These are phyloP conservation scores for Dryadomyces quercus-mongolicae DNA, from an alignment of 2,329 filamentous ascomycete species.

Conservation along the genomic window DNA sequence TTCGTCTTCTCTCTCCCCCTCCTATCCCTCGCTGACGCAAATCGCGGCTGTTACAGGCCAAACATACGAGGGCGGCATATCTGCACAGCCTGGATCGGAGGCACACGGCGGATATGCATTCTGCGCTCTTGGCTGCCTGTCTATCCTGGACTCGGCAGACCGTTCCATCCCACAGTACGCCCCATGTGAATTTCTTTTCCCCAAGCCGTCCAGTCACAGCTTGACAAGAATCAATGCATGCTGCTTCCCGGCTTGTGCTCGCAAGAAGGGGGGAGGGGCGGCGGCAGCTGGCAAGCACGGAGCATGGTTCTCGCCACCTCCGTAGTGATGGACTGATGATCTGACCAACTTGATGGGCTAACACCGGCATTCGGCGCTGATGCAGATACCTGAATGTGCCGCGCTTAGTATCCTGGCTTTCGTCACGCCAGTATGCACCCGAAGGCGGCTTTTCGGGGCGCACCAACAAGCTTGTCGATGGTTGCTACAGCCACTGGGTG, in stretches of 20 bases:
- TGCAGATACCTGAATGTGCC: constrained; percentile 63
- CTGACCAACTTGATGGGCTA: background rate
- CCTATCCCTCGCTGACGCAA: background rate
- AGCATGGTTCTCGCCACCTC: background rate
- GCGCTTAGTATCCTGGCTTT: constrained; percentile 74
- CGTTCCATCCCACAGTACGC: constrained; percentile 58
- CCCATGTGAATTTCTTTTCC: background rate
- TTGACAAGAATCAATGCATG: constrained; percentile 25
- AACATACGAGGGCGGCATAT: constrained; percentile 91
- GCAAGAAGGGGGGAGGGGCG: background rate
- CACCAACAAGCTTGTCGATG: constrained; percentile 95
- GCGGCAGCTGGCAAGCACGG: background rate
- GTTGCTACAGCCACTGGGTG: constrained; percentile 97
- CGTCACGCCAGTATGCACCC: constrained; percentile 75
- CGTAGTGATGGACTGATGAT: background rate
- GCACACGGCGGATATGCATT: constrained; percentile 96
- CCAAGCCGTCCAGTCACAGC: constrained; percentile 19
- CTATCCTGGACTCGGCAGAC: constrained; percentile 71
- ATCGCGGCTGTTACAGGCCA: constrained; percentile 50
- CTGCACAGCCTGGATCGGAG: constrained; percentile 72
- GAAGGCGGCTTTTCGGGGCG: constrained; percentile 89
- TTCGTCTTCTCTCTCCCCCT: background rate
- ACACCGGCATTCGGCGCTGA: background rate
- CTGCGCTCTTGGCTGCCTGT: constrained; percentile 79
- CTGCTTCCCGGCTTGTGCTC: constrained; percentile 14